A percentile compares a stretch with the other conserved stretches of the same genome.
Conservation (phyloP, 2,329 filamentous ascomycete species). For the Coniochaeta sp. region DNA sequence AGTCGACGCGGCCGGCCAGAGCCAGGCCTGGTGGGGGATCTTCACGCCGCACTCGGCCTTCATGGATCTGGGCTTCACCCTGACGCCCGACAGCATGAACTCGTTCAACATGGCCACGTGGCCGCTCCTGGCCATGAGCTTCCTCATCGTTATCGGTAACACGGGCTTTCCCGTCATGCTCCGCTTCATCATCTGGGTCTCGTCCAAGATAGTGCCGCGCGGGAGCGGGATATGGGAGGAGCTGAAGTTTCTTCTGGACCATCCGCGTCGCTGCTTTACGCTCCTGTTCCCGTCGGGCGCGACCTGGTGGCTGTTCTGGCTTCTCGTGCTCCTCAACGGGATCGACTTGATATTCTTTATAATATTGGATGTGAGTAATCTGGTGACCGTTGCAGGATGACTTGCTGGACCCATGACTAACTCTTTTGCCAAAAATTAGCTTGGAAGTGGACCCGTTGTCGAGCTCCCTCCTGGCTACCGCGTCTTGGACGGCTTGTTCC, state of each 20-base stretch:
- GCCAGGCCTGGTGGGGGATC: slow-evolving; percentile 81
- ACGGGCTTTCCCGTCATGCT: slow-evolving; percentile 94
- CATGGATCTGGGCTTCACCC: slow-evolving; percentile 88
- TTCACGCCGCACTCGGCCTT: slow-evolving; percentile 85
- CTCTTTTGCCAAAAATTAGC: slow-evolving; percentile 37
- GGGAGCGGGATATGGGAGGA: slow-evolving; percentile 78
- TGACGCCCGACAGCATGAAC: slow-evolving; percentile 90
- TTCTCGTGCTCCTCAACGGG: slow-evolving; percentile 73
- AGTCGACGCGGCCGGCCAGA: slow-evolving; percentile 54
- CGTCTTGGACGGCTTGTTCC: slow-evolving; percentile 81
- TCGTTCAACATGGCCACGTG: slow-evolving; percentile 75
- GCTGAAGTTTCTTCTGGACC: slow-evolving; percentile 81
- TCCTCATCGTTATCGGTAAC: slow-evolving; percentile 90
- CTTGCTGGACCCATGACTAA: slow-evolving; percentile 6
- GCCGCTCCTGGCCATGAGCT: slow-evolving; percentile 68
- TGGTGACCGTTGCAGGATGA: not conserved
- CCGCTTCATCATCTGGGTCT: slow-evolving; percentile 82
- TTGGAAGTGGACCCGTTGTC: slow-evolving; percentile 64
- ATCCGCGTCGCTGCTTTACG: slow-evolving; percentile 93
- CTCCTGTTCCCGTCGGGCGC: slow-evolving; percentile 82
- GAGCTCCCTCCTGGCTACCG: slow-evolving; percentile 63
- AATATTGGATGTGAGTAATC: slow-evolving; percentile 70
- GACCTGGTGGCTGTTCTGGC: slow-evolving; percentile 93
- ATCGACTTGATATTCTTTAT: slow-evolving; percentile 88
- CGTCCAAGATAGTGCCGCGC: slow-evolving; percentile 57